Evolutionary conservation across 1,139 yeast species (phyloP).

Genomic region (Sugiyamaella neomexicana): DNA sequence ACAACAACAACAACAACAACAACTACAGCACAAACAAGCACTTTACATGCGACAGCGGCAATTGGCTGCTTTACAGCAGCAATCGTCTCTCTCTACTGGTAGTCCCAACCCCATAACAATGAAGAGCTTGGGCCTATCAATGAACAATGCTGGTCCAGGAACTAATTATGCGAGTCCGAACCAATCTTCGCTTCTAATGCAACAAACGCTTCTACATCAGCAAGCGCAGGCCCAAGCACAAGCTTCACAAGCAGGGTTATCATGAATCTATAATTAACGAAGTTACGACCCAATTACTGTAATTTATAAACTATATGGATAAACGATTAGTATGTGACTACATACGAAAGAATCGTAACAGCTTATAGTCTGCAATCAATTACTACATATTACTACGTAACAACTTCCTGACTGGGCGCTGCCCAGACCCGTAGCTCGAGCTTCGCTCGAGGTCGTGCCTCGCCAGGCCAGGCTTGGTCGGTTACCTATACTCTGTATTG

Average conservation of each 20-base stretch:
- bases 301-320: background rate
- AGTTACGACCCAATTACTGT: slow-evolving; percentile 6
- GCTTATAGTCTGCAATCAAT: too few relatives aligned
- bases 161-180: background rate
- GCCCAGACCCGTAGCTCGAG: too few relatives aligned
- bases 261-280: slow-evolving; percentile 8
- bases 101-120: slow-evolving; percentile 6
- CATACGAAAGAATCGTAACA: too few relatives aligned
- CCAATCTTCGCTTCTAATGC: slow-evolving; percentile 9
- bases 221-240: slow-evolving; percentile 22
- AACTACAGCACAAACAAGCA: slow-evolving; percentile 19
- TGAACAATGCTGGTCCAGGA: background rate
- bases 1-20: slow-evolving; percentile 26
- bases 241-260: slow-evolving; percentile 7
- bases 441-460: too few relatives aligned
- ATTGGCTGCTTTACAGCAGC: slow-evolving; percentile 31
- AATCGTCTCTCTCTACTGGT: background rate
- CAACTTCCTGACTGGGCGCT: too few relatives aligned
- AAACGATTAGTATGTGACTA: background rate
- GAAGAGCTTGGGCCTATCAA: background rate
- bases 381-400: too few relatives aligned
- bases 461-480: too few relatives aligned
- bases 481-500: too few relatives aligned
- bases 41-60: slow-evolving; percentile 31
- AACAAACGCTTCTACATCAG: slow-evolving; percentile 13